Percentiles rank a stretch among this genome's conserved stretches.
phyloP scores from a whole-genome alignment of 768 basidiomycete species.

The Cyclocybe cylindracea region DNA sequence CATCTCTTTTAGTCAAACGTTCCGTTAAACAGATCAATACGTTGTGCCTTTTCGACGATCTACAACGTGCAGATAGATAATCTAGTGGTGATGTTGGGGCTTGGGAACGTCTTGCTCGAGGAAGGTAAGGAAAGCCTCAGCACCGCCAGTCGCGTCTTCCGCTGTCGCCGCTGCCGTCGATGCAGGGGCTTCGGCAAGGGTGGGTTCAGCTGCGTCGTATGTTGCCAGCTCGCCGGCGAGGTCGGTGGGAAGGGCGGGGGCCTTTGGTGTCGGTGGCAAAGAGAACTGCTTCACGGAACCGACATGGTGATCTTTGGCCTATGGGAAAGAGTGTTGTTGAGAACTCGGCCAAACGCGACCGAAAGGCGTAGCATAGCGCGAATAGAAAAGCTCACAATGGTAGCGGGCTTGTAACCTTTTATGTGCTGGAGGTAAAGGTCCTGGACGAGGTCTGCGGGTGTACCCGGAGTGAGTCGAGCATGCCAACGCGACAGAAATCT shows the following conservation, averaged over 20 bases:
- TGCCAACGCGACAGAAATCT: conserved; percentile 12
- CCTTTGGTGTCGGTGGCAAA: conserved; percentile 70
- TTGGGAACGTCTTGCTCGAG: conserved; percentile 81
- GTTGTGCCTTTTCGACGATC: conserved; percentile 3
- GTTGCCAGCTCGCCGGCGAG: conserved; percentile 86
- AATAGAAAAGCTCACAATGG: conserved; percentile 52
- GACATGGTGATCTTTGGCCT: conserved; percentile 92
- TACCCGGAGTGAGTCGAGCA: conserved; percentile 35
- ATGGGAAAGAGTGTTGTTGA: background rate
- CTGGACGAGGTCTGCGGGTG: conserved; percentile 82
- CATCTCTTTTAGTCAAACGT: no score
- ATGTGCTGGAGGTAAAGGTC: conserved; percentile 90
- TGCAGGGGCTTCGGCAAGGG: conserved; percentile 38
- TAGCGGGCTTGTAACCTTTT: conserved; percentile 82
- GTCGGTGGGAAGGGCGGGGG: conserved; percentile 77
- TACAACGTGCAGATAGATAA: conserved; percentile 7
- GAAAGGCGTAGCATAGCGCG: background rate
- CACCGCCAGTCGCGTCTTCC: conserved; percentile 52
- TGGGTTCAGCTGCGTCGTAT: conserved; percentile 84
- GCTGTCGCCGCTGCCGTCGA: conserved; percentile 31
- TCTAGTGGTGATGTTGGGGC: conserved; percentile 54
- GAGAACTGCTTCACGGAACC: conserved; percentile 83
- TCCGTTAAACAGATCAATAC: background rate
- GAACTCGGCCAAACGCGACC: background rate
- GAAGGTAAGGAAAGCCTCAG: conserved; percentile 78